These are phyloP conservation scores for Waitea zeae DNA, from an alignment of 1,284 basidiomycete species.

Conservation along the genomic window DNA sequence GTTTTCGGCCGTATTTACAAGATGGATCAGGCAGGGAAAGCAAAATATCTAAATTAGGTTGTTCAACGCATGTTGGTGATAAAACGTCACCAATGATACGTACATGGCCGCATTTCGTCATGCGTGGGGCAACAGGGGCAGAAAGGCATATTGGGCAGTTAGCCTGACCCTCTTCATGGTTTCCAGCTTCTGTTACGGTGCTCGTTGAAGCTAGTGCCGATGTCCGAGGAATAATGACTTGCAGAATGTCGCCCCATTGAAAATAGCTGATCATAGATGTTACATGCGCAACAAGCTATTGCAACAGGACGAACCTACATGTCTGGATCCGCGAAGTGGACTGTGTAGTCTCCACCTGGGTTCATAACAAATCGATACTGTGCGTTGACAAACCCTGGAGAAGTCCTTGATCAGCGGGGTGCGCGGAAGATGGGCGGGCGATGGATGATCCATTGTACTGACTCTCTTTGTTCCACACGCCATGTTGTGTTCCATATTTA, in stretches of 20 bases:
- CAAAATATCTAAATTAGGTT: constrained; percentile 52
- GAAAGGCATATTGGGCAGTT: constrained; percentile 93
- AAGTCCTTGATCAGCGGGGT: constrained; percentile 5
- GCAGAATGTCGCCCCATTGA: constrained; percentile 93
- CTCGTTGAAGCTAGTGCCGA: constrained; percentile 38
- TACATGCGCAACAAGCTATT: constrained; percentile 6
- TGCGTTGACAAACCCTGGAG: constrained; percentile 76
- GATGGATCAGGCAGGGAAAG: constrained; percentile 86
- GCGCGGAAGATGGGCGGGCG: constrained; percentile 2
- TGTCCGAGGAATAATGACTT: constrained; percentile 80
- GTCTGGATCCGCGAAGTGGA: constrained; percentile 89
- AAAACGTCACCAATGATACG: too few relatives aligned
- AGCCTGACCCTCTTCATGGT: constrained; percentile 40
- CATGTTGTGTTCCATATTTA: constrained; percentile 40
- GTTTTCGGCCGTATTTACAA: constrained; percentile 70
- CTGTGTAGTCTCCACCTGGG: constrained; percentile 82
- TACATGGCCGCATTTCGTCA: constrained; percentile 97
- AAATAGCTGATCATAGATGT: constrained; percentile 44
- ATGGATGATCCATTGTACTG: constrained; percentile 18
- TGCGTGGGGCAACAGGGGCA: constrained; percentile 79
- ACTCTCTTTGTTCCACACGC: constrained; percentile 79
- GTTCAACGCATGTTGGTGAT: too few relatives aligned
- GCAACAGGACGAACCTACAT: constrained; percentile 31
- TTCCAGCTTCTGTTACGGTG: constrained; percentile 18
- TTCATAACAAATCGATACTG: constrained; percentile 91